Evolutionary conservation across 495 filamentous ascomycete genomes (phyloP), one percentile per base, ranked within the genome.

Genomic region (Annulohypoxylon bovei): DNA sequence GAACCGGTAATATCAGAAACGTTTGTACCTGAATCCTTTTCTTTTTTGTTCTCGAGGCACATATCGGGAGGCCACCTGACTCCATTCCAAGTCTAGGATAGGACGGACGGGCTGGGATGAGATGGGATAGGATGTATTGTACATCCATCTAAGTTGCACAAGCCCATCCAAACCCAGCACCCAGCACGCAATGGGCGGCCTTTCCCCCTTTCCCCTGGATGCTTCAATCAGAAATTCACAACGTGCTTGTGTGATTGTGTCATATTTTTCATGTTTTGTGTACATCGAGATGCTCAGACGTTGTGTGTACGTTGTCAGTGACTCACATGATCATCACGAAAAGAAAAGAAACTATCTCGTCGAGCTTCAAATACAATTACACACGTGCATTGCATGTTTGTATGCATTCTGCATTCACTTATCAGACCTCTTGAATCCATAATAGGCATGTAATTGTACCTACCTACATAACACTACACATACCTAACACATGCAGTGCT

Each of bases 171-270:
- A 50, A 20, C 46, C 25, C 23, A 50, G 46, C 46, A 50, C 6
- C 46, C 46, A 59, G 61, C 69, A 68, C 69, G 69, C 64, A 72
- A 65, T 68, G 49, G 53, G 70, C 30, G 23, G 60, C 54, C 53
- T 57, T 50, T 49, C 28, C 47, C 27, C 49, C 20, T 55, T 56
- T 54, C 44, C 60, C 65, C 70, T 68, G 55, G 23, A 49, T 33
- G 4, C 42, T 47, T 62, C 28, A 40, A 28, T 37, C 14, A 59
- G 42, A 66, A 57, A 58, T 65, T 56, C 67, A 62, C 58, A 70
- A 62, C 52, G 32, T 62, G 60, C 27, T 47, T 63, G 42, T 68
- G 60, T 42, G 55, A 65, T 68, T 68, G 65, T 72, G 61, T 63
- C 60, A 68, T 72, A 25, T 60, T 64, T 18, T n/a, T n/a, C n/a